A percentile compares a stretch with the other conserved stretches of the same genome.
phyloP scores from a whole-genome alignment of 75 land plant genomes.

The Larix kaempferi region DNA sequence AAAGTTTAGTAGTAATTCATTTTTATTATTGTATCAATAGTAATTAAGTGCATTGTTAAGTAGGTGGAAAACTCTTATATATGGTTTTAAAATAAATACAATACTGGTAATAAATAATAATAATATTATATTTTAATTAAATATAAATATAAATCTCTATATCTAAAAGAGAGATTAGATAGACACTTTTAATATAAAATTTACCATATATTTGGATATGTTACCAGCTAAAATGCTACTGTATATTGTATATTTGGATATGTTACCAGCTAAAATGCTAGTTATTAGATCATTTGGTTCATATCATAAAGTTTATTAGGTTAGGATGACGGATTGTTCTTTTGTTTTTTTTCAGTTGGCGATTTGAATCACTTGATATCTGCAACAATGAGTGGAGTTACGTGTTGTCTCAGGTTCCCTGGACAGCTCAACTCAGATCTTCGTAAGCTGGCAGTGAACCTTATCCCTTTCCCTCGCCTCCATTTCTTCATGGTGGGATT shows the following conservation, averaged over 20 bases:
- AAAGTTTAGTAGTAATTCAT: too few species aligned
- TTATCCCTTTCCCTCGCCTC: constrained; percentile 47
- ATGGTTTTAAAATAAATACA: too few species aligned
- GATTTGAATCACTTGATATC: constrained; percentile 50
- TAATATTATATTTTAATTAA: too few species aligned
- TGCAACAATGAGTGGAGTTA: constrained; percentile 53
- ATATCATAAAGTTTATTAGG: not conserved
- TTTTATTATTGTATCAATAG: too few species aligned
- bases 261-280: not conserved
- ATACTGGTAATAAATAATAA: too few species aligned
- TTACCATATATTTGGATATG: not conserved
- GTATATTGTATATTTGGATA: not conserved
- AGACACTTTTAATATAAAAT: too few species aligned
- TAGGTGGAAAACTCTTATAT: too few species aligned
- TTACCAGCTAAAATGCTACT: not conserved
- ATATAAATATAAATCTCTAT: too few species aligned
- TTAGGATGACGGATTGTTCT: not conserved
- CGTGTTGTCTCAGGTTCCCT: constrained; percentile 48
- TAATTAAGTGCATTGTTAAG: too few species aligned
- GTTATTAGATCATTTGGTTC: not conserved
- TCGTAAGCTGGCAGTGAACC: constrained; percentile 37
- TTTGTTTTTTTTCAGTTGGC: constrained; percentile 19
- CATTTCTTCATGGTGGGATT: constrained; percentile 50
- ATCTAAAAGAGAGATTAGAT: too few species aligned
- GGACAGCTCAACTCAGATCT: constrained; percentile 48